Evolutionary conservation across 2,329 filamentous ascomycete genomes (phyloP).

Genomic region (Lachnellula subtilissima): DNA sequence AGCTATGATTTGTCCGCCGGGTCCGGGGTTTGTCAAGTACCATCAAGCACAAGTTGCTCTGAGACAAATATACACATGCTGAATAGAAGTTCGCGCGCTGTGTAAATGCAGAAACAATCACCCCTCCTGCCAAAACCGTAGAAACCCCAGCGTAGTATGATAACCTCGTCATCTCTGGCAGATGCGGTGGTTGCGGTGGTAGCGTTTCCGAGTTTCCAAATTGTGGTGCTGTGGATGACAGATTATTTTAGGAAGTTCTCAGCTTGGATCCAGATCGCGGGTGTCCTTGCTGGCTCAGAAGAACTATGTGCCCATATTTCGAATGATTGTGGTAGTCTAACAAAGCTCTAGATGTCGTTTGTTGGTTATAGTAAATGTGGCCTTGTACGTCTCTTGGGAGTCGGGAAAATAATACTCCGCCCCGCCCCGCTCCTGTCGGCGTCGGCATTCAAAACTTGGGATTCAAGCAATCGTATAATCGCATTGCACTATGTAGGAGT

Average conservation of each 20-base stretch:
- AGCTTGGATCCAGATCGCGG: slow-evolving; percentile 10
- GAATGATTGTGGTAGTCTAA: not conserved
- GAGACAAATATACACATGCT: slow-evolving; percentile 91
- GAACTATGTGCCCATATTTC: slow-evolving; percentile 22
- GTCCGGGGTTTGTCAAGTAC: slow-evolving; percentile 44
- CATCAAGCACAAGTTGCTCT: slow-evolving; percentile 93
- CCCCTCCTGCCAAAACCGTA: slow-evolving; percentile 74
- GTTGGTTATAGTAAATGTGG: not conserved
- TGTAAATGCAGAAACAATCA: slow-evolving; percentile 85
- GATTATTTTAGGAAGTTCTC: not conserved
- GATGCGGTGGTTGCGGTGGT: too few species aligned
- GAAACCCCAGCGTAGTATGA: slow-evolving; percentile 58
- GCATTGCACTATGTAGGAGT: too few species aligned
- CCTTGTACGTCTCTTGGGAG: not conserved
- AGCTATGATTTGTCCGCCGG: slow-evolving; percentile 2
- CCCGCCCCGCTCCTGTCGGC: too few species aligned
- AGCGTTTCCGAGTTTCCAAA: not conserved
- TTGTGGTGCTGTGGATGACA: not conserved
- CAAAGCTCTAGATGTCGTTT: slow-evolving; percentile 11
- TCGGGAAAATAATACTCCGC: too few species aligned
- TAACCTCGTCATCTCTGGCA: slow-evolving; percentile 32
- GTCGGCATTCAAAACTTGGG: too few species aligned
- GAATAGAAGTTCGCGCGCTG: slow-evolving; percentile 98
- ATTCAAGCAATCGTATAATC: too few species aligned
- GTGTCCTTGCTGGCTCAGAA: slow-evolving; percentile 9